Percentiles rank a stretch among this genome's conserved stretches.
These are phyloP conservation scores for Trametopsis cervina DNA, from an alignment of 768 basidiomycete species.

Conservation along the genomic window DNA sequence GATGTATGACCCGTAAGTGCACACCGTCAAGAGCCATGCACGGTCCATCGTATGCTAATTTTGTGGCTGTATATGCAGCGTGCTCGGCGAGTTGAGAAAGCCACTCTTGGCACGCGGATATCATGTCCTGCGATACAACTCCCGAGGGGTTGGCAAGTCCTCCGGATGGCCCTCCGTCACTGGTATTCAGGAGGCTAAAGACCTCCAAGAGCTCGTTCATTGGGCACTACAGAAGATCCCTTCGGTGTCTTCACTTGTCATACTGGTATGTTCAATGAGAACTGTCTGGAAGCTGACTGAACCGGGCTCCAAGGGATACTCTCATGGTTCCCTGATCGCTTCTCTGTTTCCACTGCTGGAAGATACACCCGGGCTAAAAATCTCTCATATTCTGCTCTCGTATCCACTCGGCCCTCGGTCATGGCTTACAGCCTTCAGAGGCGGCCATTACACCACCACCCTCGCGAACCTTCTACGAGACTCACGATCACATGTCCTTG, in stretches of 20 bases:
- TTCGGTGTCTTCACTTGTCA: conserved; percentile 41
- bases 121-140: conserved; percentile 66
- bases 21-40: not conserved
- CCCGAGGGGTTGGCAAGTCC: conserved; percentile 70
- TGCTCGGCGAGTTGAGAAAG: conserved; percentile 34
- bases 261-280: conserved; percentile 44
- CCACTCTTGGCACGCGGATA: conserved; percentile 40
- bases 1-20: conserved; percentile 68
- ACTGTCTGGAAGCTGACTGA: not conserved
- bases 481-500: conserved; percentile 42
- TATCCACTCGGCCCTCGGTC: conserved; percentile 67
- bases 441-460: conserved; percentile 43
- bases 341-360: conserved; percentile 55
- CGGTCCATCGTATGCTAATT: not conserved
- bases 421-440: conserved; percentile 63
- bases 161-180: conserved; percentile 70
- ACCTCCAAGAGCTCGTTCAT: conserved; percentile 55
- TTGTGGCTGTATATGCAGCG: conserved; percentile 26
- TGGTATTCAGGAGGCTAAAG: conserved; percentile 62
- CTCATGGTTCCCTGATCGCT: conserved; percentile 69
- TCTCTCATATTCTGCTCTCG: conserved; percentile 64
- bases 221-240: conserved; percentile 41
- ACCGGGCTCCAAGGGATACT: conserved; percentile 60
- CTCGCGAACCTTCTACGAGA: conserved; percentile 45
- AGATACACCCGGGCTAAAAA: conserved; percentile 33